phyloP scores from a whole-genome alignment of 2,329 filamentous ascomycete genomes.

The Sclerotinia glacialis region DNA sequence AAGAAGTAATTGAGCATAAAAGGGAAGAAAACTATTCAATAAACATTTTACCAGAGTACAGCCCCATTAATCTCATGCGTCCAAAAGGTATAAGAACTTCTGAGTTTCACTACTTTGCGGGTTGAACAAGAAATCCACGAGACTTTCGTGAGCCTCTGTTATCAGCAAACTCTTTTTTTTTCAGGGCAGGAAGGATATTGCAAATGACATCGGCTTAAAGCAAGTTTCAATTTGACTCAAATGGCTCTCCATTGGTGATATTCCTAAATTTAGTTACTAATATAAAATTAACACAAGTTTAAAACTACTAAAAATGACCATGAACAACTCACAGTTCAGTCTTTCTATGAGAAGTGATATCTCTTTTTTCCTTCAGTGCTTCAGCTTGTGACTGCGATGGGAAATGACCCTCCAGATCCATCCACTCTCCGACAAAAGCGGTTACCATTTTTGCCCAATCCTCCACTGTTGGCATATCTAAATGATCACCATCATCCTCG shows the following conservation, averaged over 20 bases:
- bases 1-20: neutral
- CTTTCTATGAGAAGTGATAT: slow-evolving; percentile 24
- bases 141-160: neutral
- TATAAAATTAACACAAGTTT: slow-evolving; percentile 16
- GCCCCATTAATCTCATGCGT: neutral
- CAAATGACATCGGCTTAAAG: neutral
- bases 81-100: neutral
- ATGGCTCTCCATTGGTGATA: neutral
- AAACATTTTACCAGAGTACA: neutral
- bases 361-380: slow-evolving; percentile 27
- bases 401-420: slow-evolving; percentile 61
- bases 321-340: slow-evolving; percentile 39
- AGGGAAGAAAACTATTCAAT: neutral
- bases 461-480: slow-evolving; percentile 74
- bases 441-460: slow-evolving; percentile 87
- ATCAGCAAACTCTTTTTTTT: neutral
- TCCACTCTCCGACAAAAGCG: slow-evolving; percentile 86
- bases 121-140: neutral
- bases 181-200: neutral
- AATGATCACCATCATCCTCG: slow-evolving; percentile 76
- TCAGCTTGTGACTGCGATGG: slow-evolving; percentile 24
- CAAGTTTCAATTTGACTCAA: neutral
- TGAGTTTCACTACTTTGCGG: neutral
- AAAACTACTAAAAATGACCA: slow-evolving; percentile 17
- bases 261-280: slow-evolving; percentile 13